Percentiles rank a stretch among this genome's conserved stretches.
These are phyloP conservation scores for Eucalyptus regnans DNA, from an alignment of 345 rosid species.

Conservation along the genomic window DNA sequence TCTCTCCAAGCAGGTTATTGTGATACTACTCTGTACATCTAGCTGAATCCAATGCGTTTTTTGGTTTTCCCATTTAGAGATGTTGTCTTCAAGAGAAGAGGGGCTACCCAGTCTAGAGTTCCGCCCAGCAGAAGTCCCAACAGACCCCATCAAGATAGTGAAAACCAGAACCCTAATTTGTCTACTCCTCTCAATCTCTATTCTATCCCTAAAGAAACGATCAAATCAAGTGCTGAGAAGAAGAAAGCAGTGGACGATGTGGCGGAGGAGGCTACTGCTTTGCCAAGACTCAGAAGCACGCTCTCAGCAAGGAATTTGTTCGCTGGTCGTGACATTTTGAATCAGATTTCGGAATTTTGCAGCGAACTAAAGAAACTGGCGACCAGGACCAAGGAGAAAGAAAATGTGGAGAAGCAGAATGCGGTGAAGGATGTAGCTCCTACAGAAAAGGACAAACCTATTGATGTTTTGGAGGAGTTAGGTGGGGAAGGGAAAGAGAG, in stretches of 20 bases:
- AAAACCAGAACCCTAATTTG: conserved; percentile 62
- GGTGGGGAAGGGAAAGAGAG: conserved; percentile 35
- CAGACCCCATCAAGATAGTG: conserved; percentile 26
- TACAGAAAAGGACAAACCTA: conserved; percentile 8
- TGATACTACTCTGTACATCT: background rate
- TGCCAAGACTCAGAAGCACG: conserved; percentile 50
- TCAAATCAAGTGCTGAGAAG: conserved; percentile 51
- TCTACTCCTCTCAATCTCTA: conserved; percentile 33
- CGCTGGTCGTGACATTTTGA: conserved; percentile 62
- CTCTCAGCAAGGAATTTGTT: conserved; percentile 77
- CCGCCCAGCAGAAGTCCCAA: conserved; percentile 3
- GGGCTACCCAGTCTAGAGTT: conserved; percentile 25
- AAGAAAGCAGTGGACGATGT: conserved; percentile 19
- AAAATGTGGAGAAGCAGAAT: conserved; percentile 14
- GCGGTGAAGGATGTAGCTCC: background rate
- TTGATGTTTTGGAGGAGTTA: conserved; percentile 16
- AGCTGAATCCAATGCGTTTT: background rate
- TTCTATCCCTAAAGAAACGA: conserved; percentile 28
- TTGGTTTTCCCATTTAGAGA: conserved; percentile 11
- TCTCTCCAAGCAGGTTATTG: background rate
- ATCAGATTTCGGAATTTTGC: conserved; percentile 77
- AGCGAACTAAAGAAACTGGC: conserved; percentile 76
- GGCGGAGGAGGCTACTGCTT: conserved; percentile 12
- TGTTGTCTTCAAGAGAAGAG: conserved; percentile 42
- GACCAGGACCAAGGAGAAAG: conserved; percentile 53